Evolutionary conservation across 768 basidiomycete species (phyloP), one percentile per base, ranked within the genome.

Genomic region (Tremella yokohamensis): DNA sequence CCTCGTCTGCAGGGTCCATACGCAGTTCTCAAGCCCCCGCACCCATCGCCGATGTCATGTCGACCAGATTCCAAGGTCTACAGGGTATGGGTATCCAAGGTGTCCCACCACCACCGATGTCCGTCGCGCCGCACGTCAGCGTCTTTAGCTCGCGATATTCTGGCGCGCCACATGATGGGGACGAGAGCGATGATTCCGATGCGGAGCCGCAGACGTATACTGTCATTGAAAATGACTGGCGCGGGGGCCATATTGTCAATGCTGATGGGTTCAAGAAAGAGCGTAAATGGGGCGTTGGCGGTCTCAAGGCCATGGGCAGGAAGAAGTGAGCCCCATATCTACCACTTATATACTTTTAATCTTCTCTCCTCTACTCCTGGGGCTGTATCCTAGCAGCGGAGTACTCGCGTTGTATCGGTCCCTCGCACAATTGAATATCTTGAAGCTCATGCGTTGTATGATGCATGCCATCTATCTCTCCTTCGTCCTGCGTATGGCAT

Each of bases 171-270:
- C 60, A 65, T 26, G 63, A 72, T 40, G 70, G 63, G 1, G 65
- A 59, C 38, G 70, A 72, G n/a, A 65, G 63, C 39, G 70, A 72
- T 34, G 70, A 72, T 54, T 64, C 61, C 16, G 63, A 70, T 44
- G 47, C 54, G 24, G 63, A 61, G 25, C 56, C 51, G 9, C 26
- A 45, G 39, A 38, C 60, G 38, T 67, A 61, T 20, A 72, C 65
- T 3, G 63, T 72, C 13, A 63, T 72, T 53, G 70, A 72, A 56
- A 72, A 72, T 57, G 64, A 72, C 49, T 72, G 68, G 68, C 48
- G 63, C 40, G 65, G 70, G 7, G 62, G 59, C 8, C 56, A 60
- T 40, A 54, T 66, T 0, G 65, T 66, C 6, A 55, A 34, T 16
- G 49, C 51, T n/a, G 64, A 64, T 12, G 54, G 51, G 19, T 40